Evolutionary conservation across 2,329 filamentous ascomycete genomes (phyloP), one percentile per base, ranked within the genome.

Genomic region (Bipolaris zeicola): DNA sequence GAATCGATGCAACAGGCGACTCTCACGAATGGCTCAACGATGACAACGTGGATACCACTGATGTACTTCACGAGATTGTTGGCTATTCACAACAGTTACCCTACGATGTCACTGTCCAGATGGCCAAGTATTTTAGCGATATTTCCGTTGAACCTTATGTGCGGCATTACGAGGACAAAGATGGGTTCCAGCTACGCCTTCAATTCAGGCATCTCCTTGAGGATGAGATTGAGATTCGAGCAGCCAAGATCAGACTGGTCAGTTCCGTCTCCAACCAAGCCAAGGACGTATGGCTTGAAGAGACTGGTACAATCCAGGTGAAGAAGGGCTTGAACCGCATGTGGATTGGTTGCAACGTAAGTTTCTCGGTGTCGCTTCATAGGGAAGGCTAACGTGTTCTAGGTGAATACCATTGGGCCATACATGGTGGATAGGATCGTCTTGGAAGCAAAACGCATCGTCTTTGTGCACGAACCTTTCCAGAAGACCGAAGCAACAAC

Each of bases 361-460:
- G 67, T 61, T 66, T 26, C 13, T 6, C 14, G 16, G 14, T 42
- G 47, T 13, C 24, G n/a, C 5, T 16, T 5, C 36, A 3, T 3
- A 8, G 11, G 6, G 1, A 18, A n/a, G 52, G 16, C 74, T 80
- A 63, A 81, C 57, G 13, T 5, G 2, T 20, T 1, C 7, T 37
- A 89, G 85, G 79, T 85, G 14, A 84, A 86, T 33, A 84, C 90
- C 3, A 85, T 89, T 20, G 92, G 92, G 1, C 84, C 84, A 24
- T 97, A 92, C 68, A 84, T 87, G 55, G 84, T 95, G 42, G 90
- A 92, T 64, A 87, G 87, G 61, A 80, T 96, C 36, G 82, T 86
- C 13, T 75, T 97, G 22, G 77, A 81, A 22, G 81, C 85, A 5
- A 84, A 81, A 43, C 90, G 89, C 42, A 78, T 94, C 1, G 75